These are phyloP conservation scores for Phytophthora syringae DNA, from an alignment of 352 stramenopile species.

Conservation along the genomic window DNA sequence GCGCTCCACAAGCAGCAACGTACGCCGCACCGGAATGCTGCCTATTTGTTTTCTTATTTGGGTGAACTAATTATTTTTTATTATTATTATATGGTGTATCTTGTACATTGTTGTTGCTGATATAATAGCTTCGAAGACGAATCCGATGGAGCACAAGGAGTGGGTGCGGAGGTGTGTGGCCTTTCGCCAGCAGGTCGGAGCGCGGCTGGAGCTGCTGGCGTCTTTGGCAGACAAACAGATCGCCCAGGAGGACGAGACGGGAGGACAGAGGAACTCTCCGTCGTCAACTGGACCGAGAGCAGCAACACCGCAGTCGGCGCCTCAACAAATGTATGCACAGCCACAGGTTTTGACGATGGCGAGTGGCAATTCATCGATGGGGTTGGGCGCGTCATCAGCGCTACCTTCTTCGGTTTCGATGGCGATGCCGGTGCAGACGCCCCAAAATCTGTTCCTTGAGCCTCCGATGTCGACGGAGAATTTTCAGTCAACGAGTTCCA, in stretches of 20 bases:
- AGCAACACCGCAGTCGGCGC: slow-evolving; percentile 3
- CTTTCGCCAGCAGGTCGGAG: slow-evolving; percentile 75
- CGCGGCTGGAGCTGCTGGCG: slow-evolving; percentile 73
- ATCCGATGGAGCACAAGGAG: slow-evolving; percentile 68
- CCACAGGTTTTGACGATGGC: slow-evolving; percentile 20
- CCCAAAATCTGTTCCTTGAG: slow-evolving; percentile 53
- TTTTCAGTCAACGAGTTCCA: slow-evolving; percentile 30
- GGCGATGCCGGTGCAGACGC: slow-evolving; percentile 22
- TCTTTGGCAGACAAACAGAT: slow-evolving; percentile 86
- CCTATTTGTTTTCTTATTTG: not conserved
- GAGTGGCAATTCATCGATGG: slow-evolving; percentile 18
- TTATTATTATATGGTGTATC: not conserved
- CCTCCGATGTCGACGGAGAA: slow-evolving; percentile 44
- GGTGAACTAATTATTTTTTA: not conserved
- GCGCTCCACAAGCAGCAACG: slow-evolving; percentile 76
- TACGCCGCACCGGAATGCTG: slow-evolving; percentile 36
- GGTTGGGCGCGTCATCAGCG: not conserved
- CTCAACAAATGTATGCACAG: slow-evolving; percentile 20
- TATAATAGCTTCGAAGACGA: slow-evolving; percentile 62
- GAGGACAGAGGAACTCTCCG: slow-evolving; percentile 9
- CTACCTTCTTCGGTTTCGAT: slow-evolving; percentile 21
- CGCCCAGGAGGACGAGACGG: slow-evolving; percentile 57
- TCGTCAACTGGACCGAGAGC: slow-evolving; percentile 11
- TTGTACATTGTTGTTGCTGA: not conserved
- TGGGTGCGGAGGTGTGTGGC: slow-evolving; percentile 72